phyloP scores from a whole-genome alignment of 148 eudicot genomes.

The Chenopodium quinoa region DNA sequence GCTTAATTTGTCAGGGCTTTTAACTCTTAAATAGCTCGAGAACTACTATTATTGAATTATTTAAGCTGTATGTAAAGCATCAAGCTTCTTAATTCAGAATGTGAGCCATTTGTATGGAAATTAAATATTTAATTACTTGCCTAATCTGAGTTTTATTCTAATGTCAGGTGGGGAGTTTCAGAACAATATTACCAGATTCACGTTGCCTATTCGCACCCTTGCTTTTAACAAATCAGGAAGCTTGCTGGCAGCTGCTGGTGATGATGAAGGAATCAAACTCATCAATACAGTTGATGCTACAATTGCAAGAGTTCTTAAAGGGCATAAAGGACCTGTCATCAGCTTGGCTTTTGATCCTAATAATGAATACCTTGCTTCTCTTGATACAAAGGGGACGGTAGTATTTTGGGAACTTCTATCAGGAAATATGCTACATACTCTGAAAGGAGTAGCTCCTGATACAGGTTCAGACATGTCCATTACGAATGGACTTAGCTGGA shows the following conservation, averaged over 20 bases:
- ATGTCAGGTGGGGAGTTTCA: conserved; percentile 87
- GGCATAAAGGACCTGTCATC: conserved; percentile 77
- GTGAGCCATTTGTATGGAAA: background rate
- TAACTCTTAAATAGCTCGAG: background rate
- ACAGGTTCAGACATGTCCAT: conserved; percentile 56
- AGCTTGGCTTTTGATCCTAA: conserved; percentile 94
- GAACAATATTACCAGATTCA: conserved; percentile 92
- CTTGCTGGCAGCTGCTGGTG: conserved; percentile 97
- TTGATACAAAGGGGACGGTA: conserved; percentile 84
- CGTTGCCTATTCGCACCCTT: conserved; percentile 84
- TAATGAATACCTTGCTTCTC: conserved; percentile 82
- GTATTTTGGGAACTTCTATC: conserved; percentile 84
- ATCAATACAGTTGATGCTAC: conserved; percentile 94
- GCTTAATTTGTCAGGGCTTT: background rate
- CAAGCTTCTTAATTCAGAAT: no score
- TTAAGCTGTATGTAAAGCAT: no score
- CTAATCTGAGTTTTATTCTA: conserved; percentile 13
- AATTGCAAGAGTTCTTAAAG: conserved; percentile 92
- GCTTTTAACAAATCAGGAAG: conserved; percentile 88
- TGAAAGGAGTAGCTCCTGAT: conserved; percentile 71
- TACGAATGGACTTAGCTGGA: conserved; percentile 70
- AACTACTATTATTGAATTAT: background rate
- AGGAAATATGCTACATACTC: conserved; percentile 61
- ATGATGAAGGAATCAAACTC: conserved; percentile 96
- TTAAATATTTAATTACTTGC: background rate